Conservation (phyloP, 495 filamentous ascomycete genomes). For the Cenococcum geophilum region DNA sequence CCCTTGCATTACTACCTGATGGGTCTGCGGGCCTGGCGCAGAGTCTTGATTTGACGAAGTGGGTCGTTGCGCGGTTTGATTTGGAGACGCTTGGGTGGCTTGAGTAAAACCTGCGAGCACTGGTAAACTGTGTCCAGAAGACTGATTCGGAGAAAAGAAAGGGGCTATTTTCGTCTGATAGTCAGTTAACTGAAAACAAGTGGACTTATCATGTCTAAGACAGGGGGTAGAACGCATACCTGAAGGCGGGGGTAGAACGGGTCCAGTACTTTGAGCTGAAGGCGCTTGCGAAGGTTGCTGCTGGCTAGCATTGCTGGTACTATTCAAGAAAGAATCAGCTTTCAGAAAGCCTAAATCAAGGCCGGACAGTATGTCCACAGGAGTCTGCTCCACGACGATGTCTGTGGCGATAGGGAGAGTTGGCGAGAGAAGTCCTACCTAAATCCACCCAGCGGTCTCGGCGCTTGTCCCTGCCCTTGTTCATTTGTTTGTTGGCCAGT, state of each 20-base stretch:
- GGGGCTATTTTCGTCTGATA: conserved; percentile 6
- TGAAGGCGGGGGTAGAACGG: conserved; percentile 30
- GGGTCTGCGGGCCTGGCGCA: conserved; percentile 9
- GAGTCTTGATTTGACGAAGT: conserved; percentile 26
- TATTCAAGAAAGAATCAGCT: conserved; percentile 13
- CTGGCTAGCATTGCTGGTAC: conserved; percentile 20
- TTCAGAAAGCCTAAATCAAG: conserved; percentile 1
- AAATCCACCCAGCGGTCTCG: conserved; percentile 25
- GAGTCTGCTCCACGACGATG: neutral
- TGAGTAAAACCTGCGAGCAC: conserved; percentile 24
- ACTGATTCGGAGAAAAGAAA: conserved; percentile 27
- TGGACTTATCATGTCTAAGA: neutral
- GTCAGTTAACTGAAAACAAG: neutral
- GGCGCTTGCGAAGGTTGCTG: conserved; percentile 27
- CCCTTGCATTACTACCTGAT: conserved; percentile 15
- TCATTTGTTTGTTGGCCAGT: conserved; percentile 28
- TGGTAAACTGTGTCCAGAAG: conserved; percentile 25
- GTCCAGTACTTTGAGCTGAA: conserved; percentile 22
- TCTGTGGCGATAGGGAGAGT: neutral
- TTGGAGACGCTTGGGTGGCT: conserved; percentile 25
- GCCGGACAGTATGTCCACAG: neutral
- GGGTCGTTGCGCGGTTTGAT: conserved; percentile 24
- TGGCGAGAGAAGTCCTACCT: conserved; percentile 20
- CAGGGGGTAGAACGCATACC: conserved; percentile 11
- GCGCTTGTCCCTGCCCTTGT: conserved; percentile 21